phyloP scores from a whole-genome alignment of 2,329 filamentous ascomycete species.

The Cercospora janseana region DNA sequence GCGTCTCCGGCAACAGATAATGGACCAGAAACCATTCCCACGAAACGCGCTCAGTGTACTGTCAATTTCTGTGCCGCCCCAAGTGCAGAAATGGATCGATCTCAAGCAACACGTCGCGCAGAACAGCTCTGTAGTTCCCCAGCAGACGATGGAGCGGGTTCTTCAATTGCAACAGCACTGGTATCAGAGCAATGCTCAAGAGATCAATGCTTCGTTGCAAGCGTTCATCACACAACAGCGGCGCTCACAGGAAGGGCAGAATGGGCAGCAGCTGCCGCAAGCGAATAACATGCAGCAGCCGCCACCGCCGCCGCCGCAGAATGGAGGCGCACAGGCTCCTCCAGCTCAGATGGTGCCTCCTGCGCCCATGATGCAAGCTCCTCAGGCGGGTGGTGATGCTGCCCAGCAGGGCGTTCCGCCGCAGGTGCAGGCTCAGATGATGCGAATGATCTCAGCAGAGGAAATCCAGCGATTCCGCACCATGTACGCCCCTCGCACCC shows the following conservation, averaged over 20 bases:
- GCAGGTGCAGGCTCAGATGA: slow-evolving; percentile 16
- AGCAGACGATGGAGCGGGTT: slow-evolving; percentile 44
- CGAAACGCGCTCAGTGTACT: slow-evolving; percentile 18
- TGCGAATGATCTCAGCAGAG: slow-evolving; percentile 31
- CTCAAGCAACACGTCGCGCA: slow-evolving; percentile 54
- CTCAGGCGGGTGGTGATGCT: slow-evolving; percentile 28
- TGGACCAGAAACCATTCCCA: slow-evolving; percentile 24
- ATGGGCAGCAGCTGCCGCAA: slow-evolving; percentile 34
- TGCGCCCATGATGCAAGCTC: slow-evolving; percentile 23
- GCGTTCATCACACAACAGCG: slow-evolving; percentile 39
- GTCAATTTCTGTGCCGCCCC: slow-evolving; percentile 44
- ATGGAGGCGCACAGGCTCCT: slow-evolving; percentile 41
- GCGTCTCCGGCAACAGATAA: slow-evolving; percentile 18
- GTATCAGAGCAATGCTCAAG: slow-evolving; percentile 28
- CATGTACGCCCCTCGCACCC: slow-evolving; percentile 33
- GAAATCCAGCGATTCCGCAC: slow-evolving; percentile 43
- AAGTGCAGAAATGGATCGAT: slow-evolving; percentile 56
- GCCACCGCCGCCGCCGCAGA: slow-evolving; percentile 23
- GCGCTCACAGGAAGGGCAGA: slow-evolving; percentile 45
- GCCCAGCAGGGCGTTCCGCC: slow-evolving; percentile 23
- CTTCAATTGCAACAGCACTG: slow-evolving; percentile 30
- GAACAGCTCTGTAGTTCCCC: slow-evolving; percentile 47
- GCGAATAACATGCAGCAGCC: slow-evolving; percentile 17
- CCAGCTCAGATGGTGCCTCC: slow-evolving; percentile 43
- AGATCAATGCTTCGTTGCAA: slow-evolving; percentile 26